Percentiles rank a stretch among this genome's conserved stretches.
phyloP scores from a whole-genome alignment of 202 grass and related monocot species.

The Dendrocalamus latiflorus region DNA sequence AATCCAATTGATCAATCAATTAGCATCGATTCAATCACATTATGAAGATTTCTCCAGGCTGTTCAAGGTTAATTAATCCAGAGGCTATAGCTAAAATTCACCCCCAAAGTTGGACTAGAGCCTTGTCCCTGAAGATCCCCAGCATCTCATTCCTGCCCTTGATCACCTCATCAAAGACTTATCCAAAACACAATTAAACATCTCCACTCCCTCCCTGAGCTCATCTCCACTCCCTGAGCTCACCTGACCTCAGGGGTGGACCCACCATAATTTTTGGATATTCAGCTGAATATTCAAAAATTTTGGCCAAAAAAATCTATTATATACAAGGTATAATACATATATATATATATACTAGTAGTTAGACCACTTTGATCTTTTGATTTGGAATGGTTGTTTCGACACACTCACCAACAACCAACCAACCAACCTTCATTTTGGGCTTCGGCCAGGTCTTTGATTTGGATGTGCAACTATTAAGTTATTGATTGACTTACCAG shows the following conservation, averaged over 20 bases:
- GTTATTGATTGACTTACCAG: conserved; percentile 71
- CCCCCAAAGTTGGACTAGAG: conserved; percentile 14
- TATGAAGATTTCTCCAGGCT: neutral
- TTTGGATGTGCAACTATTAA: conserved; percentile 39
- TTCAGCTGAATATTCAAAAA: too few relatives aligned
- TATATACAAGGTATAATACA: too few relatives aligned
- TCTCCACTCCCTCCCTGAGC: conserved; percentile 62
- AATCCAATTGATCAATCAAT: conserved; percentile 11
- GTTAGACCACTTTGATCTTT: neutral
- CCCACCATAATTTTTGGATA: too few relatives aligned
- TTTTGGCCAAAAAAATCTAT: too few relatives aligned
- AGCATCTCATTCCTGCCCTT: conserved; percentile 95
- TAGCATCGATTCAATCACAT: neutral
- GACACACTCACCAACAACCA: conserved; percentile 23
- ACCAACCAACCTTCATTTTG: neutral
- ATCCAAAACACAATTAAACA: conserved; percentile 61
- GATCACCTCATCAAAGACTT: conserved; percentile 88
- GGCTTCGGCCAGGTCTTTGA: conserved; percentile 28
- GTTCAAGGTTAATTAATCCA: neutral
- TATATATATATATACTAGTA: too few relatives aligned
- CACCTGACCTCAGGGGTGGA: neutral
- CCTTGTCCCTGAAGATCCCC: conserved; percentile 69
- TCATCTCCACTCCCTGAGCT: conserved; percentile 59
- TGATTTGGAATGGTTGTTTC: conserved; percentile 14
- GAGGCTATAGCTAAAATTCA: conserved; percentile 31